Evolutionary conservation across 768 basidiomycete genomes (phyloP).

Genomic region (Boletus edulis): DNA sequence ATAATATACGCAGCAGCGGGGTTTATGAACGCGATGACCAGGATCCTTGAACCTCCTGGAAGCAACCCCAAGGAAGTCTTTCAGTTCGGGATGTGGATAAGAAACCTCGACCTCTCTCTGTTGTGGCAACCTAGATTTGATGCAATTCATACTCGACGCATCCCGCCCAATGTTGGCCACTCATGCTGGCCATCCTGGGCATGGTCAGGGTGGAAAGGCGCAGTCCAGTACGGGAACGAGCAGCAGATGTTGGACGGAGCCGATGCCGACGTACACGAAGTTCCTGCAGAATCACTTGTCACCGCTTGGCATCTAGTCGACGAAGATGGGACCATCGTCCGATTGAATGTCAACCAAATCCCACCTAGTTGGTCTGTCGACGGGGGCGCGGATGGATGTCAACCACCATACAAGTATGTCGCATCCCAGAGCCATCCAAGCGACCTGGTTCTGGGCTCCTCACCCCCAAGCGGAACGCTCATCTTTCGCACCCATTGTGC

Average conservation of each 20-base stretch:
- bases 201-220: slow-evolving; percentile 26
- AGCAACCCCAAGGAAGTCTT: not conserved
- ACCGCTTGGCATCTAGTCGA: slow-evolving; percentile 16
- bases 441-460: not conserved
- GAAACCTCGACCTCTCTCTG: slow-evolving; percentile 13
- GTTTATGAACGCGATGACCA: slow-evolving; percentile 3
- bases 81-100: slow-evolving; percentile 1
- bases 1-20: slow-evolving; percentile 9
- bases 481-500: slow-evolving; percentile 21
- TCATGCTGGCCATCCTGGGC: slow-evolving; percentile 25
- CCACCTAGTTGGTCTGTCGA: not conserved
- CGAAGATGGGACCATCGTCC: slow-evolving; percentile 6
- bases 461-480: slow-evolving; percentile 18
- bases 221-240: slow-evolving; percentile 7
- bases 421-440: not conserved
- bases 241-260: not conserved
- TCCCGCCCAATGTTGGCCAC: not conserved
- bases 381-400: not conserved
- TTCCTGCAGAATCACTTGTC: slow-evolving; percentile 19
- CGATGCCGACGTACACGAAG: not conserved
- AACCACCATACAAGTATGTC: slow-evolving; percentile 1
- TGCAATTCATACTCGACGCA: slow-evolving; percentile 7
- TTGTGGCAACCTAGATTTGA: slow-evolving; percentile 23
- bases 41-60: not conserved
- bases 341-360: slow-evolving; percentile 6